phyloP scores from a whole-genome alignment of 2,329 filamentous ascomycete genomes.

The Colletotrichum sp. region DNA sequence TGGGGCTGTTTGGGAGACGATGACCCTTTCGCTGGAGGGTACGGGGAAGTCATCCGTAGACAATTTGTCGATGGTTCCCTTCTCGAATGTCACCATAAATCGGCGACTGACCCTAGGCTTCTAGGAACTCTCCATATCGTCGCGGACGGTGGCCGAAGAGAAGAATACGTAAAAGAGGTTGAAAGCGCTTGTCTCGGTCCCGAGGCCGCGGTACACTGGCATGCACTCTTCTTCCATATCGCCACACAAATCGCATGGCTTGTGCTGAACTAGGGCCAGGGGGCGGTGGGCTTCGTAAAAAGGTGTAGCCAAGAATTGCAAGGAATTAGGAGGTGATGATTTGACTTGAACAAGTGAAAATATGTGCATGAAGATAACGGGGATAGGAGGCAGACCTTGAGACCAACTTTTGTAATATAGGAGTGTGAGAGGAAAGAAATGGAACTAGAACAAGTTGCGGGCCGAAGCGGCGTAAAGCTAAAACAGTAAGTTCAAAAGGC shows the following conservation, averaged over 20 bases:
- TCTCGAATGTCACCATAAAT: neutral
- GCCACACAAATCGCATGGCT: neutral
- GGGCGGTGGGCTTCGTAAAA: neutral
- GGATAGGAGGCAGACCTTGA: no score
- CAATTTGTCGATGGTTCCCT: neutral
- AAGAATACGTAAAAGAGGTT: neutral
- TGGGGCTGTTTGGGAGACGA: neutral
- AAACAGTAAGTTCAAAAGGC: neutral
- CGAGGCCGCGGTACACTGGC: neutral
- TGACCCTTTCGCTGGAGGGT: neutral
- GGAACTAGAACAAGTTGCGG: neutral
- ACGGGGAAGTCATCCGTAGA: neutral
- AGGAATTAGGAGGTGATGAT: neutral
- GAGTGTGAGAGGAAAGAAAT: neutral
- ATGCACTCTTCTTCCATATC: neutral
- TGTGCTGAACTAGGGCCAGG: neutral
- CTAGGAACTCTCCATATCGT: neutral
- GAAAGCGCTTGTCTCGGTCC: neutral
- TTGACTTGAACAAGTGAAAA: neutral
- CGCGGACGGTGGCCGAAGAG: neutral
- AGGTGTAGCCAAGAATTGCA: neutral
- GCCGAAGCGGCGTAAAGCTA: neutral
- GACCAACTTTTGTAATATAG: no score
- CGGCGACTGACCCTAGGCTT: neutral
- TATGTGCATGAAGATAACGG: neutral